A percentile compares a stretch with the other conserved stretches of the same genome.
phyloP scores from a whole-genome alignment of 2,329 filamentous ascomycete genomes.

The Allantophomopsis lycopodina region DNA sequence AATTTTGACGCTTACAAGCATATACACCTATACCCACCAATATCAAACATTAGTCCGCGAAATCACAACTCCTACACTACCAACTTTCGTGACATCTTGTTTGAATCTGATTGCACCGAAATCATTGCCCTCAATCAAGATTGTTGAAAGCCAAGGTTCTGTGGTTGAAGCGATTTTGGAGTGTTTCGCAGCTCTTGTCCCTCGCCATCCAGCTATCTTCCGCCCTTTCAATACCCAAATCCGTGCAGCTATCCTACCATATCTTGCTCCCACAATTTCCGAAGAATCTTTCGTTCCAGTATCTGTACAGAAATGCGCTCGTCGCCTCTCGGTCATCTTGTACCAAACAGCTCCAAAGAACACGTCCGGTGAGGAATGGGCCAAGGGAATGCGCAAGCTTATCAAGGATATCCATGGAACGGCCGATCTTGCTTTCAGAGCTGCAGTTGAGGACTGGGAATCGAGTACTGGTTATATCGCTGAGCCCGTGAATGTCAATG shows the following conservation, averaged over 20 bases:
- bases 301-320: slow-evolving; percentile 41
- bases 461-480: slow-evolving; percentile 38
- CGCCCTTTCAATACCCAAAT: slow-evolving; percentile 63
- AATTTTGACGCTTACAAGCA: slow-evolving; percentile 65
- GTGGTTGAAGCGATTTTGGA: slow-evolving; percentile 57
- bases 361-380: slow-evolving; percentile 66
- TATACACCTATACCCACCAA: slow-evolving; percentile 70
- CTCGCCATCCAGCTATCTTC: slow-evolving; percentile 73
- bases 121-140: neutral
- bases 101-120: slow-evolving; percentile 46
- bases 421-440: slow-evolving; percentile 65
- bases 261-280: slow-evolving; percentile 50
- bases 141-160: slow-evolving; percentile 21
- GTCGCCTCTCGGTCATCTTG: slow-evolving; percentile 54
- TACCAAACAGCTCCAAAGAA: slow-evolving; percentile 75
- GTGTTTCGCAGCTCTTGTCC: slow-evolving; percentile 57
- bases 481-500: slow-evolving; percentile 28
- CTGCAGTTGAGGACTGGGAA: slow-evolving; percentile 72
- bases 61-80: slow-evolving; percentile 72
- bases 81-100: slow-evolving; percentile 60
- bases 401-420: slow-evolving; percentile 55
- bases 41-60: slow-evolving; percentile 77
- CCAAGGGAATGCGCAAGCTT: slow-evolving; percentile 44
- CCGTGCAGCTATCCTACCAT: slow-evolving; percentile 39
- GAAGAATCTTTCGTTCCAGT: slow-evolving; percentile 32